A percentile compares a stretch with the other conserved stretches of the same genome.
phyloP scores from a whole-genome alignment of 202 grass and related monocot genomes.

The Cymbopogon flexuosus region DNA sequence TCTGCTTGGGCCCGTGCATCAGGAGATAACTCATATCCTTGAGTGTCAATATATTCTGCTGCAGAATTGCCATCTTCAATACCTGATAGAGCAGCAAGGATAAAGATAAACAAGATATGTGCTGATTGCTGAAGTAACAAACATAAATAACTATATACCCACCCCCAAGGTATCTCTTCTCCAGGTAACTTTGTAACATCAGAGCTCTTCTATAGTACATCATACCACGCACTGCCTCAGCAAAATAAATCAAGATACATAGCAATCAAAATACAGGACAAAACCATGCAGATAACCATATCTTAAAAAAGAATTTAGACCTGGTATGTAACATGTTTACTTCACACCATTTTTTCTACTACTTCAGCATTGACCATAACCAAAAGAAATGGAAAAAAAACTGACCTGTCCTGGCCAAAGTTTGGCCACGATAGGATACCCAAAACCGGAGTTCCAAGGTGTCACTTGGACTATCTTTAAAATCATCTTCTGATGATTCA shows the following conservation, averaged over 20 bases:
- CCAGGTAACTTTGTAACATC: constrained; percentile 93
- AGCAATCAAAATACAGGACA: constrained; percentile 23
- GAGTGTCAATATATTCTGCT: constrained; percentile 66
- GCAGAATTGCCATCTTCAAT: constrained; percentile 77
- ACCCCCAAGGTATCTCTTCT: constrained; percentile 82
- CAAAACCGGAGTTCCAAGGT: constrained; percentile 89
- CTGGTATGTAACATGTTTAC: background rate
- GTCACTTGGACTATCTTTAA: constrained; percentile 59
- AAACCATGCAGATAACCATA: constrained; percentile 26
- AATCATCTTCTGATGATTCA: constrained; percentile 67
- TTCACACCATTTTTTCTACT: background rate
- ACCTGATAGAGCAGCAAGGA: constrained; percentile 45
- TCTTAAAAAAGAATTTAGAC: constrained; percentile 16
- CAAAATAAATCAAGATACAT: constrained; percentile 33
- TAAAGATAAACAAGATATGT: constrained; percentile 7
- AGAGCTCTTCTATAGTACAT: constrained; percentile 99
- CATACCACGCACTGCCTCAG: constrained; percentile 83
- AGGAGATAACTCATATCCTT: constrained; percentile 73
- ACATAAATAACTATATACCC: constrained; percentile 19
- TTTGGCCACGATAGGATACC: constrained; percentile 95
- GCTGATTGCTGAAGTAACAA: constrained; percentile 26
- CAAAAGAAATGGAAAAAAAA: constrained; percentile 25
- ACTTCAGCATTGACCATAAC: constrained; percentile 4
- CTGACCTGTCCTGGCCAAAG: constrained; percentile 89
- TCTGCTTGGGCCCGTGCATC: constrained; percentile 87